Base-by-base conservation (phyloP, 139 green algal species). In the Haematococcus lacustris region DNA sequence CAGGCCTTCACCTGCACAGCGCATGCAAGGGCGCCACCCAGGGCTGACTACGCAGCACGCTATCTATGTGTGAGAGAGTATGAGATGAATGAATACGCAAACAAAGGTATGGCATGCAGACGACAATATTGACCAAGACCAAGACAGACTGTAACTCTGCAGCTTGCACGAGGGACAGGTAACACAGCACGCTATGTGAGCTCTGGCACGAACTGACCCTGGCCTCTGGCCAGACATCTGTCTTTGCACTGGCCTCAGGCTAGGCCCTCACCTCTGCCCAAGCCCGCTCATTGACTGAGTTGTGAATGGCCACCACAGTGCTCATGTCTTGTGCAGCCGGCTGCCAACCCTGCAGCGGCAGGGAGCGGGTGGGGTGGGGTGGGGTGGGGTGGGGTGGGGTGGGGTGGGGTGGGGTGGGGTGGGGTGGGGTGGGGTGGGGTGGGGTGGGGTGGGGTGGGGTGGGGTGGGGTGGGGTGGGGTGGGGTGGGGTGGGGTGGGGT, bases 271-370 rank as follows among this genome's bases (percentile, higher is more conserved):
- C 67, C 73, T 96, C 87, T 33, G 68, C 73, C 93, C 93, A 98
- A 0, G 89, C 92, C 4, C 88, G 82, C 84, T 98, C 93, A 76
- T 98, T 98, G 43, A 98, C 93, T 0, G 82, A 82, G 77, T 98
- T 98, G 85, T 98, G 93, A 38, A 98, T 98, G 61, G 80, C 78
- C 50, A 98, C 91, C 60, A 98, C 93, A 2, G 78, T 86, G 0
- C 64, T 50, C 92, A 97, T 97, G 84, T 97, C 92, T 0, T 87
- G 66, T 33, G 83, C 79, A 3, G 72, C 67, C 2, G 92, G 91
- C 5, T 86, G 67, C 92, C 92, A 97, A 6, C 92, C 92, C 86
- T 91, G 73, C 23, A 50, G 61, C 5, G 25, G 9, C 9, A 65
- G 28, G 25, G 21, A 35, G 57, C 13, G 25, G 5, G 28, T 9